phyloP scores from a whole-genome alignment of 331 rosid genomes.

The Arachis monticola region DNA sequence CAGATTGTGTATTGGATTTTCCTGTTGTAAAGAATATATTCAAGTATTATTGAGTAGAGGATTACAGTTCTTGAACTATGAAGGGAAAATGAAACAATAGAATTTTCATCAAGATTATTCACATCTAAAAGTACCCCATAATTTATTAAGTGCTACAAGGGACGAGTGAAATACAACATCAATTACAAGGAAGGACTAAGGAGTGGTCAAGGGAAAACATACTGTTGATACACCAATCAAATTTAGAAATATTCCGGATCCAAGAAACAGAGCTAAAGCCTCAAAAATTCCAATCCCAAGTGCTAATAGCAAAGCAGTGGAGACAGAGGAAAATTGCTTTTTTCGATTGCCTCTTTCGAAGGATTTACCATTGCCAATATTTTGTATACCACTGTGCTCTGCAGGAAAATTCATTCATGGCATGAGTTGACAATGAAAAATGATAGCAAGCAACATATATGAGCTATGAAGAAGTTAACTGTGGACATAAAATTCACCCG shows the following conservation, averaged over 20 bases:
- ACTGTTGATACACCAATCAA: conserved; percentile 81
- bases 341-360: too few species aligned
- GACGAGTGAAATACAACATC: not conserved
- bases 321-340: too few species aligned
- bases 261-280: conserved; percentile 75
- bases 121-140: conserved; percentile 9
- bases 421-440: too few species aligned
- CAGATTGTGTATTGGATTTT: conserved; percentile 62
- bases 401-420: too few species aligned
- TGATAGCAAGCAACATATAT: too few species aligned
- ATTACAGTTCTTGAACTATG: conserved; percentile 13
- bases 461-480: too few species aligned
- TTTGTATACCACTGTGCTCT: too few species aligned
- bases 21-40: conserved; percentile 53
- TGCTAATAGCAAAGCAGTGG: too few species aligned
- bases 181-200: conserved; percentile 1
- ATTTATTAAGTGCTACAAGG: conserved; percentile 4
- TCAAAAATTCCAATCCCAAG: too few species aligned
- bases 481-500: too few species aligned
- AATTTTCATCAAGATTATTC: conserved; percentile 15
- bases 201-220: conserved; percentile 41
- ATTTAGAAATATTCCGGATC: conserved; percentile 68
- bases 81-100: conserved; percentile 6
- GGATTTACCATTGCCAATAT: too few species aligned
- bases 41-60: not conserved